Evolutionary conservation across 306 rosid genomes (phyloP).

Genomic region (Trichosanthes truncata): DNA sequence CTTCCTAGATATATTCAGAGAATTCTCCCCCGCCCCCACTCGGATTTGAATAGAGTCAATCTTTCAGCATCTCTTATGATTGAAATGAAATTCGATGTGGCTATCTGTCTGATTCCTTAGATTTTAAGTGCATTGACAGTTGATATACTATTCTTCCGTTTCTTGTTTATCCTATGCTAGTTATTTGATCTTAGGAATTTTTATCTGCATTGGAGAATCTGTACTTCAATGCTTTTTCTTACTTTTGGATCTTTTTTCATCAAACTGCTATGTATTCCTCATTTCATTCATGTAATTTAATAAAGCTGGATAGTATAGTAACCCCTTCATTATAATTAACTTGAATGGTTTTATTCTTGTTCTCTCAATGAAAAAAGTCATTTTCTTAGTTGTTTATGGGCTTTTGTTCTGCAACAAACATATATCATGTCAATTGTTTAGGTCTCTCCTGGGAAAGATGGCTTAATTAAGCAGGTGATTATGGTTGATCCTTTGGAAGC

Average conservation of each 20-base stretch:
- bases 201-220: not conserved
- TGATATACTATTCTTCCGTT: not conserved
- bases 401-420: slow-evolving; percentile 15
- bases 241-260: not conserved
- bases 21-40: not conserved
- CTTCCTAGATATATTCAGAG: not conserved
- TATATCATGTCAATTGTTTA: slow-evolving; percentile 10
- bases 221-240: not conserved
- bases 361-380: not conserved
- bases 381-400: not conserved
- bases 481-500: slow-evolving; percentile 99
- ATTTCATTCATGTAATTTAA: not conserved
- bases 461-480: slow-evolving; percentile 37
- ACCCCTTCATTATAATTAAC: not conserved
- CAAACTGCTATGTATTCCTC: not conserved
- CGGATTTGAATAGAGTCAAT: not conserved
- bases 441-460: slow-evolving; percentile 51
- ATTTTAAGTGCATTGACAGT: not conserved
- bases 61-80: not conserved
- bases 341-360: not conserved
- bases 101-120: not conserved
- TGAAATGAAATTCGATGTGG: not conserved
- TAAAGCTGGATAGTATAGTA: not conserved
- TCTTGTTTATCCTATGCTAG: not conserved
- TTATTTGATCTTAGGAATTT: not conserved